A percentile compares a stretch with the other conserved stretches of the same genome.
phyloP scores from a whole-genome alignment of 2,329 filamentous ascomycete species.

The Colletotrichum endophyticum region DNA sequence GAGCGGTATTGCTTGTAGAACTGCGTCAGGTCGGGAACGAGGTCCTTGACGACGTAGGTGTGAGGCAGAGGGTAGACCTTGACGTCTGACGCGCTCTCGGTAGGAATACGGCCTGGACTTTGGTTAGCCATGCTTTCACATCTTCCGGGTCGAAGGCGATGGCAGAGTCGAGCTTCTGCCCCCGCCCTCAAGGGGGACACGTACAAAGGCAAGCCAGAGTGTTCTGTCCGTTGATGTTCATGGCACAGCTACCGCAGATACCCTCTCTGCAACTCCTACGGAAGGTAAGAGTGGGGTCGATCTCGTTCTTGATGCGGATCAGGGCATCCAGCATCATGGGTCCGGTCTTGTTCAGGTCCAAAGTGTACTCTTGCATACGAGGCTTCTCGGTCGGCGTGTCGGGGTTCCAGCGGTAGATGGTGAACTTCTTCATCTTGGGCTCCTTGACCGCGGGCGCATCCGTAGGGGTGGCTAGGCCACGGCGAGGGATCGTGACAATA shows the following conservation, averaged over 20 bases:
- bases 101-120: conserved; percentile 83
- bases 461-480: conserved; percentile 61
- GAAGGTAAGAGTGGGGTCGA: conserved; percentile 96
- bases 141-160: background rate
- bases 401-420: conserved; percentile 99
- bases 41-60: conserved; percentile 98
- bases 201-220: conserved; percentile 96
- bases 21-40: conserved; percentile 95
- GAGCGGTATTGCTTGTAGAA: conserved; percentile 99
- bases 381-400: conserved; percentile 93
- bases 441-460: conserved; percentile 67
- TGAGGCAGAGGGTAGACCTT: conserved; percentile 98
- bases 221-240: conserved; percentile 99
- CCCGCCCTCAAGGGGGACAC: conserved; percentile 37
- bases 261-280: conserved; percentile 95
- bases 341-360: conserved; percentile 98
- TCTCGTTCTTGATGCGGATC: conserved; percentile 98
- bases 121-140: conserved; percentile 29
- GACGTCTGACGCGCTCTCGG: conserved; percentile 78
- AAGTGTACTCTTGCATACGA: conserved; percentile 90
- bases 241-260: conserved; percentile 97
- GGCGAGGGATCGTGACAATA: conserved; percentile 43
- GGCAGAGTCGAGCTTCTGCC: background rate
- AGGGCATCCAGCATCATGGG: conserved; percentile 98
- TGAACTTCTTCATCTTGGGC: conserved; percentile 87